Evolutionary conservation across 495 filamentous ascomycete species (phyloP).

Genomic region (Talaromyces liani): DNA sequence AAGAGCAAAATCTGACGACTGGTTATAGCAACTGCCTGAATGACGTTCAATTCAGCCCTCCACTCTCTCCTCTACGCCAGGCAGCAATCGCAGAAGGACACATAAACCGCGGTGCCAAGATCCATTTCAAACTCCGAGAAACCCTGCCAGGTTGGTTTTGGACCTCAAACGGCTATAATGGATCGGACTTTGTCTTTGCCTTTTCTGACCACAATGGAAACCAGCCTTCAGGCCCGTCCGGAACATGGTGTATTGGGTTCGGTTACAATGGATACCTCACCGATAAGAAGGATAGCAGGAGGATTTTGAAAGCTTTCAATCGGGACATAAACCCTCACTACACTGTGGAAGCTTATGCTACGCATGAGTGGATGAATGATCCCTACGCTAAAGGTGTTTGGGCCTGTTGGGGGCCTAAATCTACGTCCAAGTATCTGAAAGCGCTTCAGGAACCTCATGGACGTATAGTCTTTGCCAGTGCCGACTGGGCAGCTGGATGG

Average conservation of each 20-base stretch:
- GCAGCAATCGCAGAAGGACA: slow-evolving; percentile 16
- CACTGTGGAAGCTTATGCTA: slow-evolving; percentile 13
- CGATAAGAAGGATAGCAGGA: slow-evolving; percentile 12
- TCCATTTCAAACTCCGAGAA: slow-evolving; percentile 16
- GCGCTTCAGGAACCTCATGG: slow-evolving; percentile 17
- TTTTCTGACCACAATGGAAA: slow-evolving; percentile 15
- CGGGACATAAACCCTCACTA: slow-evolving; percentile 3
- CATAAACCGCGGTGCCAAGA: slow-evolving; percentile 17
- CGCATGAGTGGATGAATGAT: slow-evolving; percentile 26
- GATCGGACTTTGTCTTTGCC: slow-evolving; percentile 2
- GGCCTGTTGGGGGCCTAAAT: slow-evolving; percentile 17
- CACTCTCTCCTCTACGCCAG: slow-evolving; percentile 13
- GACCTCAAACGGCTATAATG: slow-evolving; percentile 10
- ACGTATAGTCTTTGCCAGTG: slow-evolving; percentile 22
- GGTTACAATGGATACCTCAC: slow-evolving; percentile 14
- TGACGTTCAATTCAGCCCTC: slow-evolving; percentile 17
- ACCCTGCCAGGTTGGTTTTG: background rate
- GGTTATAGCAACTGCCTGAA: slow-evolving; percentile 6
- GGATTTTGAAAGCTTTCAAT: slow-evolving; percentile 9
- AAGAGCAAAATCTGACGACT: background rate
- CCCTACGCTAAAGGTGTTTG: slow-evolving; percentile 18
- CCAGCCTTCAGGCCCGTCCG: slow-evolving; percentile 10
- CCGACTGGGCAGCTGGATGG: slow-evolving; percentile 28
- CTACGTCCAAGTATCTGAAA: slow-evolving; percentile 13
- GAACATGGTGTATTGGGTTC: slow-evolving; percentile 18